Base-by-base conservation (phyloP, 495 filamentous ascomycete genomes). In the Rhypophila decipiens region DNA sequence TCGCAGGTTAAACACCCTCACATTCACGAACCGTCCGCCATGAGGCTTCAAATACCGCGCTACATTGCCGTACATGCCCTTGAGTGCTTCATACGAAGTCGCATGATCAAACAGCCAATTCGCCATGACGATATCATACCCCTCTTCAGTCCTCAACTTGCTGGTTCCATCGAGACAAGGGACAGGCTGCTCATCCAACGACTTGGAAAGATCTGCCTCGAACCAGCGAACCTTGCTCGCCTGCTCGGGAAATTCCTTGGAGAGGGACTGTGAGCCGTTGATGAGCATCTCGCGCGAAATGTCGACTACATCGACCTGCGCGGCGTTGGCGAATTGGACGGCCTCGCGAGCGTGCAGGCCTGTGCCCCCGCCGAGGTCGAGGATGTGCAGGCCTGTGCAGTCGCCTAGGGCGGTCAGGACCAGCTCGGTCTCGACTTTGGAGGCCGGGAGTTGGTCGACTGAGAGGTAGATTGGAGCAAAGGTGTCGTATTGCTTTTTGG, bases 321-420 rank as follows among this genome's bases (percentile, higher is more conserved):
- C 41, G 4, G 63, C 65, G 5, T 63, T n/a, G n/a, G n/a, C 65
- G 3, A 24, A 35, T 3, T 57, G 49, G 42, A 66, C 2, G 4
- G 55, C 63, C 9, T 41, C 17, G 2, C 60, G 56, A 0, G 62
- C 60, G 45, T 63, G 61, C 0, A 60, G n/a, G 27, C 66, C 65
- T 20, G 45, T 65, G 49, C 63, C 66, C 35, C 64, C 64, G 18
- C 60, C 66, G 2, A 69, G 61, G 40, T 69, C 66, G 15, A 69
- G 65, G 23, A 69, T 47, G 5, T 43, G 47, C 7, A 51, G 51
- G 15, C 55, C 57, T 1, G 56, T 51, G 39, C 55, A 57, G 39
- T 53, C 39, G 24, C 43, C 54, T 5, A 66, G 50, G 18, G 59
- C 63, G 7, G 41, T 22, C 5, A 33, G 20, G 47, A 63, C 46